Evolutionary conservation across 1,284 basidiomycete species (phyloP), one percentile per base, ranked within the genome.

Genomic region (Chalciporus sp.): DNA sequence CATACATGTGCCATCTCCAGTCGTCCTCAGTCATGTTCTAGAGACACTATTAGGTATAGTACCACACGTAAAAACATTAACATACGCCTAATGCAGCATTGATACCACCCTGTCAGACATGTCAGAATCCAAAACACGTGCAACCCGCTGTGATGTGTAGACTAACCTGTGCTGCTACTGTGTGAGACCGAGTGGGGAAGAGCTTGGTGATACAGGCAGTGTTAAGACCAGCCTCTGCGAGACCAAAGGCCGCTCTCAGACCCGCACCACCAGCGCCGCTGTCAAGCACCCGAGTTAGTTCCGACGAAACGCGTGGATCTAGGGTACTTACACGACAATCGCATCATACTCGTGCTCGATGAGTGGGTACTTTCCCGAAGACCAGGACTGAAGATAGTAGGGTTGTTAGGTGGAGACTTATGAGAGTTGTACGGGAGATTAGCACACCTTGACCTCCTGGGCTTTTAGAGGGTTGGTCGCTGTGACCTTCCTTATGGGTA

Each of bases 1-100:
- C 95, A 75, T 96, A 95, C 93, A 98, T 98, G 75, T 99, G 96
- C 97, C 97, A 99, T 75, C 97, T 81, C 96, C 95, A 98, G 74
- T 98, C 95, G 70, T 98, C 95, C 76, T 98, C 95, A 12, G 94
- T 96, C 93, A 97, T 96, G 81, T 99, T 99, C 88, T 92, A 67
- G n/a, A 44, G 29, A 46, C 10, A 23, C n/a, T 31, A 29, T 61
- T 27, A 64, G 56, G 29, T 20, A 16, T 35, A n/a, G 1, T 45
- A 42, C 50, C n/a, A 58, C 27, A 58, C 50, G 58, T 48, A 51
- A 54, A 35, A 43, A 49, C 46, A 37, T 40, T n/a, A 9, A 78
- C 87, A 67, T 73, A 92, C 90, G 58, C 96, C 97, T 53, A 99
- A 84, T 43, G 97, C 97, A 67, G 97, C 96, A 77, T 99, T 99